Percentiles rank a stretch among this genome's conserved stretches.
phyloP scores from a whole-genome alignment of 139 green algal genomes.

The Chlorella sp. region DNA sequence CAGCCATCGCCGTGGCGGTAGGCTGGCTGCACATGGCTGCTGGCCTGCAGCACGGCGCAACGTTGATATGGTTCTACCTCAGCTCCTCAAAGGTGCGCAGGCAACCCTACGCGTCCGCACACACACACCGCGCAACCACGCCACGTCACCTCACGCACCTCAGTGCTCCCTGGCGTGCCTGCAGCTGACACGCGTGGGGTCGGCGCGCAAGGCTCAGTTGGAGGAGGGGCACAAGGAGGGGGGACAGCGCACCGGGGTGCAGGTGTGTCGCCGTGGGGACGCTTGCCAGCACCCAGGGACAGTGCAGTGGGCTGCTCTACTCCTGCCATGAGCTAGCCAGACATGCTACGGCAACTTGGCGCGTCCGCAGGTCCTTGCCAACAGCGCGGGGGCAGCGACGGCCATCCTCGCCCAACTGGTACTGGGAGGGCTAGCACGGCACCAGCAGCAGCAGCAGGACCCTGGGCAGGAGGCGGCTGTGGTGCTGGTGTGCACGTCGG shows the following conservation, averaged over 20 bases:
- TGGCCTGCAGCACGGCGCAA: background rate
- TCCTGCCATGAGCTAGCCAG: no score
- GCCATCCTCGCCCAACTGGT: background rate
- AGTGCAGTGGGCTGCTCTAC: no score
- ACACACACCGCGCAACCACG: no score
- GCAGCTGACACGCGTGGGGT: background rate
- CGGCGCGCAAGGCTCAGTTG: background rate
- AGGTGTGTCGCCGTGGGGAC: background rate
- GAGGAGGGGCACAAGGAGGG: background rate
- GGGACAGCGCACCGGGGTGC: background rate
- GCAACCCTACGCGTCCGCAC: no score
- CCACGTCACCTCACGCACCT: no score
- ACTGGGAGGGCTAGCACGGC: background rate
- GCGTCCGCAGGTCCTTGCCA: conserved; percentile 19
- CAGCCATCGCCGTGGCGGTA: background rate
- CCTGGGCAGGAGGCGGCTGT: background rate
- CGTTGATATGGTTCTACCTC: conserved; percentile 2
- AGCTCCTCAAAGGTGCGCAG: conserved; percentile 1
- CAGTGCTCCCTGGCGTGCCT: background rate
- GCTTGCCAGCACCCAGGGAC: no score
- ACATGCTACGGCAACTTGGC: no score
- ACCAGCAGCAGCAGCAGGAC: background rate
- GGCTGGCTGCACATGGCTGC: conserved; percentile 1
- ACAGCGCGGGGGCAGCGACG: conserved; percentile 7
- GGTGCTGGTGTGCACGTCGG: background rate